Base-by-base conservation (phyloP, 257 asterid species). In the Rauvolfia tetraphylla region DNA sequence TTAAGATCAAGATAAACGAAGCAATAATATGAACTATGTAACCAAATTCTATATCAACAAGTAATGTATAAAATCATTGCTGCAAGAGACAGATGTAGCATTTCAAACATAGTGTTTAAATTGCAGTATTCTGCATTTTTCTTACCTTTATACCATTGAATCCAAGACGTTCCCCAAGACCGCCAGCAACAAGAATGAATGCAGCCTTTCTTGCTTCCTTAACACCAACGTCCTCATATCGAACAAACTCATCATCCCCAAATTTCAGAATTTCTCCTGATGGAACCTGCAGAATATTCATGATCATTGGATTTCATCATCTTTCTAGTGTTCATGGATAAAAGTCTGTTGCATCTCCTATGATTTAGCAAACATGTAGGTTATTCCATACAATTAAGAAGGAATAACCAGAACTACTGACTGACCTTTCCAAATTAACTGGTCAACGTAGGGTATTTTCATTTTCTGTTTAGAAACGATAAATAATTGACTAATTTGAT, bases 131-230 rank as follows among this genome's bases (percentile, higher is more conserved):
- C 25, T 33, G 6, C 76, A 22, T 73, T 46, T 31, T 10, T 36
- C 75, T 75, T 82, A 95, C 99, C 96, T 95, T 95, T 67, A 95
- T 91, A 76, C 99, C 99, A 58, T 93, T 93, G 87, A 93, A 95
- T 71, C 99, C 99, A 78, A 95, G 97, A 78, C 99, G 98, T 85
- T 95, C 99, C 71, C 99, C 99, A 73, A 95, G 99, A 79, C 99
- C 99, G 59, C 99, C 99, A 68, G 98, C 99, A 84, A 95, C 99
- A 72, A 95, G 99, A 79, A 95, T 96, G 82, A 95, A 95, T 65
- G 95, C 99, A 76, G 97, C 97, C 82, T 88, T 95, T 84, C 83
- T 84, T 73, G 93, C 96, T 84, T 91, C 99, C 58, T 82, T 89
- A 31, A 95, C 88, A 71, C 99, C 99, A 56, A 86, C 93, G 23